Percentiles rank a stretch among this genome's conserved stretches.
Evolutionary conservation across 805 yeast species (phyloP).

Genomic region (Kuraishia floccosa): DNA sequence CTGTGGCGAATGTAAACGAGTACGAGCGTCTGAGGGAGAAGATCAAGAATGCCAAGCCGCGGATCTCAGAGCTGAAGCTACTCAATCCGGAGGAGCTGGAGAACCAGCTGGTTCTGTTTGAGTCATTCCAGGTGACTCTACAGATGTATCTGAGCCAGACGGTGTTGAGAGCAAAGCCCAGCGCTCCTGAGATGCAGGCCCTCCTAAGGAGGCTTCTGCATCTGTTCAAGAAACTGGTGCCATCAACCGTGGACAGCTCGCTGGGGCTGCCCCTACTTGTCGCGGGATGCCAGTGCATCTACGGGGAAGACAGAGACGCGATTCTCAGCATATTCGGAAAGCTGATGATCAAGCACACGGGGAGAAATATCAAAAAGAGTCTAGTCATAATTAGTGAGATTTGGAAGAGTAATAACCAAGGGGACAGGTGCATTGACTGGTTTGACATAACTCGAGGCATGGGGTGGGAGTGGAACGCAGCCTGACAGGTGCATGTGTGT

Average conservation of each 20-base stretch:
- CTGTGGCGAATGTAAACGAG: neutral
- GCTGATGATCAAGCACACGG: slow-evolving; percentile 19
- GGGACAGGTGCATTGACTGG: slow-evolving; percentile 26
- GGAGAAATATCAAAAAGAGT: slow-evolving; percentile 18
- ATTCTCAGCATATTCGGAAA: slow-evolving; percentile 13
- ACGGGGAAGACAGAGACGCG: slow-evolving; percentile 11
- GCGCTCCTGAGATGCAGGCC: slow-evolving; percentile 12
- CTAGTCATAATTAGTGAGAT: slow-evolving; percentile 17
- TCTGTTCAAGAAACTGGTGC: slow-evolving; percentile 10
- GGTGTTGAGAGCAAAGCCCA: slow-evolving; percentile 12
- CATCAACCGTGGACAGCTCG: slow-evolving; percentile 12
- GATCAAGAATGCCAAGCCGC: neutral
- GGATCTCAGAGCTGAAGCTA: neutral
- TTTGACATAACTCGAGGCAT: slow-evolving; percentile 21
- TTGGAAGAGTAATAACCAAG: slow-evolving; percentile 23
- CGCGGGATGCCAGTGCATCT: slow-evolving; percentile 20
- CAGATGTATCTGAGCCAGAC: slow-evolving; percentile 15
- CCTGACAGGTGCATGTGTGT: too few species aligned
- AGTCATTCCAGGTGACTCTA: slow-evolving; percentile 16
- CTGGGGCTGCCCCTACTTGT: slow-evolving; percentile 27
- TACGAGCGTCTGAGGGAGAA: too few species aligned
- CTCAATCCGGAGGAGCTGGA: slow-evolving; percentile 7
- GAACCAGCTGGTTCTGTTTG: slow-evolving; percentile 21
- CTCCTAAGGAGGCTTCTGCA: slow-evolving; percentile 9
- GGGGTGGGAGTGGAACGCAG: slow-evolving; percentile 22